These are phyloP conservation scores for Neophaeococcomyces mojaviensis DNA, from an alignment of 2,329 filamentous ascomycete species.

Conservation along the genomic window DNA sequence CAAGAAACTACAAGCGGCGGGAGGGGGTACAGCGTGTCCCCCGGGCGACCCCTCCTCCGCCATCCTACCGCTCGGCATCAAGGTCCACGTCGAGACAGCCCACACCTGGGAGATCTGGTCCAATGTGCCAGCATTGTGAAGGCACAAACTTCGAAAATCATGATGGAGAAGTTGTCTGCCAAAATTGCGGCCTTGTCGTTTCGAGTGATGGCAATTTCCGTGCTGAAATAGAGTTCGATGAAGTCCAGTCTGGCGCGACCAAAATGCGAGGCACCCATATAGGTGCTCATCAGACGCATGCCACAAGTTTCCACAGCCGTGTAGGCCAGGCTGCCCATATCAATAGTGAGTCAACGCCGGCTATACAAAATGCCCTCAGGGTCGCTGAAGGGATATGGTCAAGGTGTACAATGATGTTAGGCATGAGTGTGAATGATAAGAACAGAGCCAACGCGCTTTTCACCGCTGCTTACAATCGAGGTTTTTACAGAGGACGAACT, in stretches of 20 bases:
- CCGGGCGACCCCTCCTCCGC: slow-evolving; percentile 6
- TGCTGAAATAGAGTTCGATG: slow-evolving; percentile 83
- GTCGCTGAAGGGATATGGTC: slow-evolving; percentile 44
- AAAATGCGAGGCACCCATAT: slow-evolving; percentile 87
- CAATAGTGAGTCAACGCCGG: slow-evolving; percentile 27
- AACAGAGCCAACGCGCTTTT: slow-evolving; percentile 57
- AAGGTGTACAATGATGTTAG: slow-evolving; percentile 55
- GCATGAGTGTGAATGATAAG: slow-evolving; percentile 54
- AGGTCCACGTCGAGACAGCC: too few relatives aligned
- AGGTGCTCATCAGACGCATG: slow-evolving; percentile 74
- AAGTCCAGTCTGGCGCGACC: slow-evolving; percentile 75
- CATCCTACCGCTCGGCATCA: background rate
- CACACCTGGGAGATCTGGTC: slow-evolving; percentile 1
- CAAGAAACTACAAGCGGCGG: too few relatives aligned
- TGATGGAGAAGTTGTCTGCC: slow-evolving; percentile 48
- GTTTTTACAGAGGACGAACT: slow-evolving; percentile 79
- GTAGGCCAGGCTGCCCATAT: slow-evolving; percentile 35
- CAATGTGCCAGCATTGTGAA: slow-evolving; percentile 1
- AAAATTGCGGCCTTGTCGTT: slow-evolving; percentile 75
- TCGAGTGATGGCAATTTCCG: slow-evolving; percentile 80
- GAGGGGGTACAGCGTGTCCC: background rate
- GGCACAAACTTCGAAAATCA: background rate
- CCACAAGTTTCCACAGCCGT: slow-evolving; percentile 47
- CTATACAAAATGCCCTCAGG: slow-evolving; percentile 21
- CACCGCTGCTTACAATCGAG: slow-evolving; percentile 64